phyloP scores from a whole-genome alignment of 2,329 filamentous ascomycete species.

The Trichoderma koningii region DNA sequence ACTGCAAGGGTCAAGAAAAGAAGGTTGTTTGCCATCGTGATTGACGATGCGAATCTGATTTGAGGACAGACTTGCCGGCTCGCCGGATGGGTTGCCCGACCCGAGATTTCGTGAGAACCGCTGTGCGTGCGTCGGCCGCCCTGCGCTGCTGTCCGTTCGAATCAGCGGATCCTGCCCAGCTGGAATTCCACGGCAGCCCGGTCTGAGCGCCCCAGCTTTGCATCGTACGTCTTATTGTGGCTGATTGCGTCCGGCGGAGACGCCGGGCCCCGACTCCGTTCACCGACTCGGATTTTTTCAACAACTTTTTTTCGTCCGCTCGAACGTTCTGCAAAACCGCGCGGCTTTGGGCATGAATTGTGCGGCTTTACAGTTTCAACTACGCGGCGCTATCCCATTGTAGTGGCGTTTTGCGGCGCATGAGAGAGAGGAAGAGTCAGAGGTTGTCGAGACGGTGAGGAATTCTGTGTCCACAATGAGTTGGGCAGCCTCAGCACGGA shows the following conservation, averaged over 20 bases:
- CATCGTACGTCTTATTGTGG: constrained; percentile 1
- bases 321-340: background rate
- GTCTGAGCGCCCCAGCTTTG: background rate
- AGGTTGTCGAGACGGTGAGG: background rate
- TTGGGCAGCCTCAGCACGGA: constrained; percentile 18
- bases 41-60: constrained; percentile 5
- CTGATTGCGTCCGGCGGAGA: constrained; percentile 1
- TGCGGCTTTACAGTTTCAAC: constrained; percentile 17
- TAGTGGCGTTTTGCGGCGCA: constrained; percentile 14
- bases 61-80: background rate
- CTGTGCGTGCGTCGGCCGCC: constrained; percentile 19
- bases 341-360: constrained; percentile 10
- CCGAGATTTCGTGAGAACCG: constrained; percentile 8
- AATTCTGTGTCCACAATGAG: background rate
- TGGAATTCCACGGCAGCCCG: constrained; percentile 1
- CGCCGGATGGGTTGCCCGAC: constrained; percentile 8
- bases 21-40: background rate
- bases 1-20: background rate
- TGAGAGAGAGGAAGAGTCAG: background rate
- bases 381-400: constrained; percentile 11
- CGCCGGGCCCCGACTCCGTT: constrained; percentile 5
- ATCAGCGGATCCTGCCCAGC: background rate
- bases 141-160: background rate
- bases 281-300: background rate
- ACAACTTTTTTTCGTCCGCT: background rate